Conservation (phyloP, 495 filamentous ascomycete species). For the Geopyxis carbonaria region DNA sequence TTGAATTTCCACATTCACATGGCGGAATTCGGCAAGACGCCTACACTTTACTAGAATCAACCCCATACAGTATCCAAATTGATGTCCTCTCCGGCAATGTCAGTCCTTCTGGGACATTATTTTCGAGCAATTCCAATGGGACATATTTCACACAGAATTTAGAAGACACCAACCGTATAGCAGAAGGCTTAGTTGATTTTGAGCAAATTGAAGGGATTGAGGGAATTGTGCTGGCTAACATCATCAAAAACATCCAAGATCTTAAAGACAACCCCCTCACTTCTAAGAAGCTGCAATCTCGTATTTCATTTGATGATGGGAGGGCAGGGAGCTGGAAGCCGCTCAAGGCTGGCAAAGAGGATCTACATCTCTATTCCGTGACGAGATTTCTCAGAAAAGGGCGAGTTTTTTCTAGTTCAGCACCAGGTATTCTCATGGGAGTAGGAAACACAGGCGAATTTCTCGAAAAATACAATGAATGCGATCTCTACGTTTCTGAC, state of each 20-base stretch:
- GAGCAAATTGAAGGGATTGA: conserved; percentile 81
- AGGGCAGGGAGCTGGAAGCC: conserved; percentile 34
- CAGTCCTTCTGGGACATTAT: conserved; percentile 47
- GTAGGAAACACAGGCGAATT: conserved; percentile 70
- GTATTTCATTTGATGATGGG: conserved; percentile 90
- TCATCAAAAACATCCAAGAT: conserved; percentile 69
- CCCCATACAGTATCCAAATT: conserved; percentile 90
- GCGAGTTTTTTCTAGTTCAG: conserved; percentile 81
- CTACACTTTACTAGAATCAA: conserved; percentile 87
- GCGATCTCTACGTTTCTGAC: conserved; percentile 72
- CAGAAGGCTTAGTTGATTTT: conserved; percentile 63
- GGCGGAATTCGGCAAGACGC: conserved; percentile 59
- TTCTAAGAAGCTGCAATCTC: conserved; percentile 45
- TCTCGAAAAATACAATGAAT: conserved; percentile 46
- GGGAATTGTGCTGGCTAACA: conserved; percentile 78
- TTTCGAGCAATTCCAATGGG: conserved; percentile 90
- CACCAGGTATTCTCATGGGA: conserved; percentile 83
- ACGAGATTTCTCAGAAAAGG: conserved; percentile 64
- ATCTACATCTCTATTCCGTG: conserved; percentile 78
- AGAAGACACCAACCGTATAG: conserved; percentile 73
- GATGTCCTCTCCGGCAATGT: conserved; percentile 58
- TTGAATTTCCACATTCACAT: conserved; percentile 62
- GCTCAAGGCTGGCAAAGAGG: conserved; percentile 40
- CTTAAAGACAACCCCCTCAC: conserved; percentile 37
- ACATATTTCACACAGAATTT: conserved; percentile 85